A percentile compares a stretch with the other conserved stretches of the same genome.
phyloP scores from a whole-genome alignment of 2,329 filamentous ascomycete species.

The Ceratocystiopsis minuta region DNA sequence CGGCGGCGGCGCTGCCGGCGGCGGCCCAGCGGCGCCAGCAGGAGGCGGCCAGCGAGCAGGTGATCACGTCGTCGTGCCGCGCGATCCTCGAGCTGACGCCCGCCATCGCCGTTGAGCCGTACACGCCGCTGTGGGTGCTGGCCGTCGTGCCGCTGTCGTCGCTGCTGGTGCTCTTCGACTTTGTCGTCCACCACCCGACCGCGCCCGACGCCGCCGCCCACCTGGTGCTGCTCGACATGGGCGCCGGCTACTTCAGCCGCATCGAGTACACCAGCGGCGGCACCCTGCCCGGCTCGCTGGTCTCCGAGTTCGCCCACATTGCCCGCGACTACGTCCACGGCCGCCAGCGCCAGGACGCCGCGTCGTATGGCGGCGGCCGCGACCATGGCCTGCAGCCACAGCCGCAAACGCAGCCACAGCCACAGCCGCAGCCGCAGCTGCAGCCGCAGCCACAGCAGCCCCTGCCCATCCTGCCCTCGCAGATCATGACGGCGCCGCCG shows the following conservation, averaged over 20 bases:
- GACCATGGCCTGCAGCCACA: neutral
- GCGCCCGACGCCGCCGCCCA: constrained; percentile 18
- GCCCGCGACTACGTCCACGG: constrained; percentile 19
- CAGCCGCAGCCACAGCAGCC: neutral
- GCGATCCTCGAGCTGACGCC: constrained; percentile 14
- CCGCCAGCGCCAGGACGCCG: constrained; percentile 4
- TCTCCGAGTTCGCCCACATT: constrained; percentile 23
- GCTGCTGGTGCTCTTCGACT: constrained; percentile 23
- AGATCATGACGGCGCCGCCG: neutral
- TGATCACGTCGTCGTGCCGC: constrained; percentile 3
- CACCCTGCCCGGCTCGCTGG: constrained; percentile 17
- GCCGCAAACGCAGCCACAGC: neutral
- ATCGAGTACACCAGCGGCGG: constrained; percentile 20
- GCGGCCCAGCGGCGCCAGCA: neutral
- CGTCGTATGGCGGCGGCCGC: neutral
- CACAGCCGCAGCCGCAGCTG: neutral
- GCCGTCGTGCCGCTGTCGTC: constrained; percentile 19
- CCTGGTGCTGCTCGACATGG: constrained; percentile 22
- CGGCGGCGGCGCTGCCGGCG: neutral
- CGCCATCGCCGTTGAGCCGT: constrained; percentile 15
- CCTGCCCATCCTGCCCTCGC: too few species aligned
- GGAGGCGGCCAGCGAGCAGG: neutral
- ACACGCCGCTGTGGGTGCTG: constrained; percentile 15
- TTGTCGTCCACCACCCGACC: constrained; percentile 20
- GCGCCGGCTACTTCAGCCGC: constrained; percentile 23